phyloP scores from a whole-genome alignment of 805 yeast species.

The Zygotorulaspora chibaensis region DNA sequence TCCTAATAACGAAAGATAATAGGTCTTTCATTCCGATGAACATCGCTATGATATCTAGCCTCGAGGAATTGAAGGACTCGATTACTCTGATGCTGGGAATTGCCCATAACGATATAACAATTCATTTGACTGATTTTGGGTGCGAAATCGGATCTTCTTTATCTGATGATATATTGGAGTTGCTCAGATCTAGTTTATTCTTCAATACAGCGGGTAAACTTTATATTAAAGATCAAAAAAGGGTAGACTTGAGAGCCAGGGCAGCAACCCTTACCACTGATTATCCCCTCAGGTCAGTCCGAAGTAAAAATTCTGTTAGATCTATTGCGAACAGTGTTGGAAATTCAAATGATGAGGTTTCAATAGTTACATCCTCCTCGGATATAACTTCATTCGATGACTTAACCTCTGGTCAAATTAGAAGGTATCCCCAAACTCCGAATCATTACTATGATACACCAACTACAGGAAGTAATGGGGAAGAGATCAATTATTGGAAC shows the following conservation, averaged over 20 bases:
- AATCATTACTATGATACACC: conserved; percentile 29
- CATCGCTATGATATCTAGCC: conserved; percentile 29
- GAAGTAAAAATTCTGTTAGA: conserved; percentile 27
- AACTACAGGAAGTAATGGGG: conserved; percentile 12
- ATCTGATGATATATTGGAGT: conserved; percentile 45
- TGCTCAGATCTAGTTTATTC: conserved; percentile 36
- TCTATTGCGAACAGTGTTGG: conserved; percentile 27
- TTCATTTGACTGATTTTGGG: conserved; percentile 68
- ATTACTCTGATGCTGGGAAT: conserved; percentile 38
- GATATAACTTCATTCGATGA: conserved; percentile 33
- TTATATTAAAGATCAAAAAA: conserved; percentile 28
- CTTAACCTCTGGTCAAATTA: conserved; percentile 18
- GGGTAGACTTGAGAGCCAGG: conserved; percentile 17
- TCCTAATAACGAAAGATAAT: conserved; percentile 66
- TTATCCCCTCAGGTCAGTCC: conserved; percentile 17
- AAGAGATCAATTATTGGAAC: conserved; percentile 31
- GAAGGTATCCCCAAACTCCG: conserved; percentile 35
- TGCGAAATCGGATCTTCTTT: conserved; percentile 54
- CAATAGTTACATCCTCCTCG: conserved; percentile 28
- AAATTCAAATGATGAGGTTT: conserved; percentile 27
- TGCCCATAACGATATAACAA: conserved; percentile 28
- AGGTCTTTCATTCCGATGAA: conserved; percentile 48
- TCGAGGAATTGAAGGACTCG: conserved; percentile 39
- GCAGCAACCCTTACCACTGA: conserved; percentile 18
- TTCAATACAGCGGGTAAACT: conserved; percentile 30